Conservation (phyloP, 345 rosid species). For the Eucalyptus regnans region DNA sequence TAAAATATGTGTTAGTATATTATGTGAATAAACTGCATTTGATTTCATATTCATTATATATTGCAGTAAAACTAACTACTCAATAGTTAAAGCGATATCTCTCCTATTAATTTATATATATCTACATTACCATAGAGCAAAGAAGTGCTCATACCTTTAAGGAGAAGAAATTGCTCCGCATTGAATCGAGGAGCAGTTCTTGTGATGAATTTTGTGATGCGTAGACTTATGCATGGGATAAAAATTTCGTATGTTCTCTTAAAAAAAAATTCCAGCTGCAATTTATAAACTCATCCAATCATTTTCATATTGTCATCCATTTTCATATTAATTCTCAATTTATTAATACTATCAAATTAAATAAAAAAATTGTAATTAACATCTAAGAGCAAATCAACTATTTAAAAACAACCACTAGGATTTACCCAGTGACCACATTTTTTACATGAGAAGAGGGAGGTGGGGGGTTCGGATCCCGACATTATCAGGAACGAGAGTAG, state of each 20-base stretch:
- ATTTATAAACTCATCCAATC: neutral
- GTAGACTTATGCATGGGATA: neutral
- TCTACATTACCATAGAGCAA: too few relatives aligned
- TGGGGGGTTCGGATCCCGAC: fast-evolving
- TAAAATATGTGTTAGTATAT: fast-evolving
- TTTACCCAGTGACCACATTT: fast-evolving
- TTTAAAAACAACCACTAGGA: too few relatives aligned
- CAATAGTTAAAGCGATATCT: neutral
- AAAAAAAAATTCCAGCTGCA: neutral
- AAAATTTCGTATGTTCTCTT: neutral
- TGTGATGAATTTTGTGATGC: neutral
- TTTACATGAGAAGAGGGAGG: fast-evolving
- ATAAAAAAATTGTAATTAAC: too few relatives aligned
- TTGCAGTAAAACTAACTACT: too few relatives aligned
- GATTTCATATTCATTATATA: neutral
- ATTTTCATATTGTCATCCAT: too few relatives aligned
- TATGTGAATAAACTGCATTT: neutral
- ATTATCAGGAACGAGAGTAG: fast-evolving
- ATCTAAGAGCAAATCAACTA: too few relatives aligned
- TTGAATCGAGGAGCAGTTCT: too few relatives aligned
- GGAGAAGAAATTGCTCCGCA: neutral
- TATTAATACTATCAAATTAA: too few relatives aligned
- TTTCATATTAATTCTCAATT: neutral
- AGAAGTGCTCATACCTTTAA: too few relatives aligned
- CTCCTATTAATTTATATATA: neutral